Base-by-base conservation (phyloP, 768 basidiomycete genomes). In the Serendipita vermifera region DNA sequence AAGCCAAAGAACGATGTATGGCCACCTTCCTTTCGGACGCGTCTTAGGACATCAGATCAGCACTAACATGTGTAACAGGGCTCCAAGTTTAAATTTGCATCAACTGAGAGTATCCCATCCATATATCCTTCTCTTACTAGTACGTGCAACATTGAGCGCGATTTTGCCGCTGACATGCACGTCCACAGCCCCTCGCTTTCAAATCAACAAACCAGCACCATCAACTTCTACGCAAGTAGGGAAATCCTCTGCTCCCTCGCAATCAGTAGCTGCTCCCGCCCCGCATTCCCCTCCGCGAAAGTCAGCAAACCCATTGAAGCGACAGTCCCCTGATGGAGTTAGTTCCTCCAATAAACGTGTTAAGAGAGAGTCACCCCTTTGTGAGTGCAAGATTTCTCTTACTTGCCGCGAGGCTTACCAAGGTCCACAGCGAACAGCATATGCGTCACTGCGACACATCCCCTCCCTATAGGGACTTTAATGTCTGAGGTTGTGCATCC, bases 1-100 rank as follows among this genome's bases (percentile, higher is more conserved):
- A 51, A 51, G 29, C 46, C 46, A 51, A 51, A 29, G n/a, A 22
- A 20, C 20, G 46, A 51, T 15, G 46, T 51, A 51, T 9, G 5
- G 17, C 6, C 9, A 4, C 31, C 22, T 6, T 26, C 46, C 46
- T 5, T 51, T 29, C 22, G 39, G 15, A 51, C 46, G 46, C 46
- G 46, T 51, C 29, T 51, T 29, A 4, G 13, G 9, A 7, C n/a
- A 17, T 29, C 13, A 22, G 15, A 5, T 7, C n/a, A 26, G n/a
- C 27, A 29, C 46, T 51, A 51, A 51, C n/a, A 3, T 29, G 29
- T 22, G 9, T 15, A 51, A 22, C n/a, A 29, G 27, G 31, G 46
- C 46, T 51, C 15, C 22, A 51, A 51, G 31, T 51, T 51, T 29
- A 51, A 51, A 26, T 29, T 15, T 29, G 22, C 31, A 17, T 15